Evolutionary conservation across 345 rosid genomes (phyloP).

Genomic region (Sisymbrium altissimum): DNA sequence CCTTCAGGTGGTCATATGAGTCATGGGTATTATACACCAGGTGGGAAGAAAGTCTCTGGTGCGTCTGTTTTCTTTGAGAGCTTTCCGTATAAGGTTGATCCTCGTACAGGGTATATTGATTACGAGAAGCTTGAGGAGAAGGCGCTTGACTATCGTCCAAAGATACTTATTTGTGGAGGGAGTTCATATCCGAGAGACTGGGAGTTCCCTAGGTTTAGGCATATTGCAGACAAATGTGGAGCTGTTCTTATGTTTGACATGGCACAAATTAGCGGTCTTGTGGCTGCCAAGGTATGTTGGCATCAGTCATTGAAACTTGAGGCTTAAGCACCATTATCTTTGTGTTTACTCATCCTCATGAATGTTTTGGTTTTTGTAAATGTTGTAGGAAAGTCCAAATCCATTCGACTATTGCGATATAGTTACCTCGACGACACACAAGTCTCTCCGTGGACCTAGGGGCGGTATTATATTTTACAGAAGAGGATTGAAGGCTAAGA

Average conservation of each 20-base stretch:
- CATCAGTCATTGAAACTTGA: not conserved
- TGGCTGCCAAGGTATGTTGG: constrained; percentile 77
- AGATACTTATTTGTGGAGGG: constrained; percentile 86
- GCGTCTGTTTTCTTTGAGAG: constrained; percentile 86
- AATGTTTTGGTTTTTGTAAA: constrained; percentile 11
- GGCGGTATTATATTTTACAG: constrained; percentile 87
- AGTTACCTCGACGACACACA: constrained; percentile 92
- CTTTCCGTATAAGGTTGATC: constrained; percentile 72
- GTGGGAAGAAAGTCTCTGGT: constrained; percentile 72
- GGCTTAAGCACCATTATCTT: constrained; percentile 2
- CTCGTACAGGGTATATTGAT: constrained; percentile 67
- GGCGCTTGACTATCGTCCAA: constrained; percentile 78
- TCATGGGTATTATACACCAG: constrained; percentile 71
- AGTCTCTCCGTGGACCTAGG: constrained; percentile 91
- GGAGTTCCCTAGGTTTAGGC: constrained; percentile 76
- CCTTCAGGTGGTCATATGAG: constrained; percentile 80
- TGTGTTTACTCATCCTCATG: not conserved
- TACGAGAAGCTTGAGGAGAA: constrained; percentile 80
- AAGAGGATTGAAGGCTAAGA: constrained; percentile 69
- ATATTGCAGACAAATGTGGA: constrained; percentile 72
- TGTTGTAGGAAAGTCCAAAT: constrained; percentile 57
- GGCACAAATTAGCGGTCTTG: constrained; percentile 84
- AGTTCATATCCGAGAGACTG: constrained; percentile 85
- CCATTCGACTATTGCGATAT: constrained; percentile 88
- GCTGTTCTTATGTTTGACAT: constrained; percentile 71